Base-by-base conservation (phyloP, 2,329 filamentous ascomycete genomes). In the Fusarium bulbicola region DNA sequence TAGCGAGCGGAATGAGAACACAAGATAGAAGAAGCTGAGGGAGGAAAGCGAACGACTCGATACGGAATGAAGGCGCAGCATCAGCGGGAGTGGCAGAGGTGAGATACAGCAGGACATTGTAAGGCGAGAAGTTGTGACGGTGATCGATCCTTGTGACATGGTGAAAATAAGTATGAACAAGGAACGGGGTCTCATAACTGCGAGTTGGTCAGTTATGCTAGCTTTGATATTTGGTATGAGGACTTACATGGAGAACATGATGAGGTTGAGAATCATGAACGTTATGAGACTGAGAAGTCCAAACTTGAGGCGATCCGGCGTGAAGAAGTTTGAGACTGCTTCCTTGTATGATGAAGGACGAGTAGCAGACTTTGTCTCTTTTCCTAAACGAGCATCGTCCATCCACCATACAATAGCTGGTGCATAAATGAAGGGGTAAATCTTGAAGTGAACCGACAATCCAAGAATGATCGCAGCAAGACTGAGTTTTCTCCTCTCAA, bases 381-480 rank as follows among this genome's bases (percentile, higher is more conserved):
- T 74, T 14, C 78, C 76, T 65, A 88, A 81, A 32, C 80, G 82
- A 71, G 88, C 86, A 6, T 83, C 84, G 74, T 93, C 92, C 84
- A 95, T 90, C 92, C 92, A 95, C 92, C 92, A 95, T 10, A 94
- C 81, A 46, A 96, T 91, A 7, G 92, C 91, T 0, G 92, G 90
- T 5, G 93, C 95, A 82, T 99, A 99, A 68, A 99, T 94, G 81
- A 98, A 97, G 1, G 96, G 96, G 78, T 99, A 99, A 69, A 99
- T 98, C 86, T 99, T 99, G 84, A 99, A 97, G 83, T 99, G 96
- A 32, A 98, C 95, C 3, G 90, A 90, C 34, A 97, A 83, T 0
- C 96, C 96, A 6, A 99, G 85, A 36, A 98, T 81, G 6, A 91
- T 73, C 0, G 93, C 95, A 0, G 95, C 92, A 14, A 97, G 80